Evolutionary conservation across 2,329 filamentous ascomycete species (phyloP).

Genomic region (Aspergillus novoparasiticus): DNA sequence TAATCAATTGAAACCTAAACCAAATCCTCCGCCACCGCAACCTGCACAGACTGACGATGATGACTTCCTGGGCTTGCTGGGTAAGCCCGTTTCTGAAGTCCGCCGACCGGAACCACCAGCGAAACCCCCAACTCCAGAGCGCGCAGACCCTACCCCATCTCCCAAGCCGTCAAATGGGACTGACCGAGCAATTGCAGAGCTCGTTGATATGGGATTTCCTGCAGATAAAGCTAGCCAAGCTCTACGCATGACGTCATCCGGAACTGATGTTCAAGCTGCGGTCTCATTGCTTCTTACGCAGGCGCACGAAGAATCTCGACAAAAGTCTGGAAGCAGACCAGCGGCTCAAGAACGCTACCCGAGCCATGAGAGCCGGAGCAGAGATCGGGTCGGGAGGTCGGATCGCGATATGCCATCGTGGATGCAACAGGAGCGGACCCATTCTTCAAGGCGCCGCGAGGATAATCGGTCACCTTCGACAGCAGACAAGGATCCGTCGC

Average conservation of each 20-base stretch:
- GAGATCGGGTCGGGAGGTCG: slow-evolving; percentile 28
- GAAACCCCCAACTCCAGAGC: slow-evolving; percentile 17
- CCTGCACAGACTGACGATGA: slow-evolving; percentile 58
- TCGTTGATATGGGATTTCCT: slow-evolving; percentile 94
- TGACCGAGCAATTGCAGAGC: slow-evolving; percentile 79
- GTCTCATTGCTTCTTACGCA: slow-evolving; percentile 89
- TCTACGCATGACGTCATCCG: slow-evolving; percentile 76
- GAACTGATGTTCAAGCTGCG: slow-evolving; percentile 79
- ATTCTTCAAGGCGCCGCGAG: slow-evolving; percentile 27
- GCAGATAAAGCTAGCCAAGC: slow-evolving; percentile 80
- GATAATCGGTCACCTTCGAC: slow-evolving; percentile 44
- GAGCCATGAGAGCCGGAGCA: slow-evolving; percentile 27
- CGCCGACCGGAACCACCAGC: slow-evolving; percentile 35
- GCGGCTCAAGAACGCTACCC: slow-evolving; percentile 21
- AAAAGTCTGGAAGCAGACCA: slow-evolving; percentile 56
- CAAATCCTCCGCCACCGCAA: slow-evolving; percentile 49
- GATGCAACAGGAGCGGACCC: slow-evolving; percentile 58
- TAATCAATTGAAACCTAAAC: slow-evolving; percentile 60
- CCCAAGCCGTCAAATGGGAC: slow-evolving; percentile 53
- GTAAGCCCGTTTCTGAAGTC: slow-evolving; percentile 60
- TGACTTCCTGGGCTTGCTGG: slow-evolving; percentile 64
- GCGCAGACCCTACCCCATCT: slow-evolving; percentile 19
- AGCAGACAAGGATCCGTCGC: slow-evolving; percentile 72
- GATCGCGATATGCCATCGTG: slow-evolving; percentile 56
- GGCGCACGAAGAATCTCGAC: slow-evolving; percentile 80